These are phyloP conservation scores for Phoenix dactylifera DNA, from an alignment of 176 grass and related monocot genomes.

Conservation along the genomic window DNA sequence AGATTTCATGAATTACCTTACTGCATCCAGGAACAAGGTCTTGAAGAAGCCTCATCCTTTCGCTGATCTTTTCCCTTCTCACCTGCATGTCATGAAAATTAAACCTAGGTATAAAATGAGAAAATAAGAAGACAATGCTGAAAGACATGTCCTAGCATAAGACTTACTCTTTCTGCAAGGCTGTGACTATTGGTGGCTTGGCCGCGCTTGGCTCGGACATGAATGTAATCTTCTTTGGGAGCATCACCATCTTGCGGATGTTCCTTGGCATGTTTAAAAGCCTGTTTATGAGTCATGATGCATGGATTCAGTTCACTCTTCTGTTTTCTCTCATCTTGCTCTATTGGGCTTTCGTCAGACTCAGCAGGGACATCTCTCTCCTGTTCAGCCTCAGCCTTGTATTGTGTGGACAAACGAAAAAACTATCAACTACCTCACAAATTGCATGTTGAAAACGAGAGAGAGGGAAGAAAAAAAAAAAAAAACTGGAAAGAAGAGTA, in stretches of 20 bases:
- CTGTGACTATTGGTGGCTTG: constrained; percentile 97
- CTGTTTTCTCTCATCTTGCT: constrained; percentile 35
- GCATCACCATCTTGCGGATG: constrained; percentile 44
- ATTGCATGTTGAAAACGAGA: constrained; percentile 6
- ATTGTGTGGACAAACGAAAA: constrained; percentile 11
- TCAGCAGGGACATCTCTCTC: constrained; percentile 41
- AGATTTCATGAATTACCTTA: constrained; percentile 33
- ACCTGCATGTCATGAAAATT: constrained; percentile 33
- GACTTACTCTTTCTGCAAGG: constrained; percentile 90
- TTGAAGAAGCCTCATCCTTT: constrained; percentile 93
- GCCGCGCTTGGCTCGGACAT: constrained; percentile 84
- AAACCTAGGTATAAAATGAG: not conserved
- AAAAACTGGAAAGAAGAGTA: not conserved
- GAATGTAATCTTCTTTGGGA: constrained; percentile 76
- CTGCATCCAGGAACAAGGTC: constrained; percentile 87
- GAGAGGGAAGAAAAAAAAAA: not conserved
- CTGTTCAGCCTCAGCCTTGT: constrained; percentile 39
- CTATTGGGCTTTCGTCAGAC: constrained; percentile 25
- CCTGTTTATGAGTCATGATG: too few relatives aligned
- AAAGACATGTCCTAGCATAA: constrained; percentile 3
- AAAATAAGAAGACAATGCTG: constrained; percentile 2
- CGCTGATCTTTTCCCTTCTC: constrained; percentile 91
- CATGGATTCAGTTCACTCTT: constrained; percentile 9
- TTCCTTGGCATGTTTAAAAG: constrained; percentile 31
- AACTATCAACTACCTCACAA: not conserved